Percentiles rank a stretch among this genome's conserved stretches.
Conservation (phyloP, 495 filamentous ascomycete genomes). For the Cercophora newfieldiana region DNA sequence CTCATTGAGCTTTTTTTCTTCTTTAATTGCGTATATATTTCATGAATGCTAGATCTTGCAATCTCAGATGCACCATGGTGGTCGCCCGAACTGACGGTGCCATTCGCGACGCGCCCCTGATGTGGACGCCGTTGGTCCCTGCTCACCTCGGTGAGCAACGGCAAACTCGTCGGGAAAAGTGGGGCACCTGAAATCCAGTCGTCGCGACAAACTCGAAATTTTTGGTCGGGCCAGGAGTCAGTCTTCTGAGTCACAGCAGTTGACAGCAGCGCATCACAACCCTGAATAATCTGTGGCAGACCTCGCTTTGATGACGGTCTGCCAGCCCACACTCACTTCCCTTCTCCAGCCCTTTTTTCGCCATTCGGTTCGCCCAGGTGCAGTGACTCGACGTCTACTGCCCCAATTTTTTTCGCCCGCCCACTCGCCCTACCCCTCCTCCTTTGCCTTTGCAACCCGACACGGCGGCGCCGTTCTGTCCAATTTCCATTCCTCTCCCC, state of each 20-base stretch:
- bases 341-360: constrained; percentile 19
- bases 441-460: constrained; percentile 18
- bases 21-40: neutral
- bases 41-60: neutral
- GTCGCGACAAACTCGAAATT: neutral
- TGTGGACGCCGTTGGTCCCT: neutral
- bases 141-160: too few species aligned
- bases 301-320: constrained; percentile 24
- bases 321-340: constrained; percentile 26
- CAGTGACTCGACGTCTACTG: constrained; percentile 20
- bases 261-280: neutral
- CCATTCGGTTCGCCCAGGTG: constrained; percentile 9
- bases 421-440: constrained; percentile 15
- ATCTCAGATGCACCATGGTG: too few species aligned
- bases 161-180: neutral
- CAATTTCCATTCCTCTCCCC: neutral
- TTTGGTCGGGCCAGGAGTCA: neutral
- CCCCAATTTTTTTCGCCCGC: constrained; percentile 6
- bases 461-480: constrained; percentile 20
- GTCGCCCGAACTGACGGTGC: too few species aligned
- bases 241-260: neutral
- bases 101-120: too few species aligned
- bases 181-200: neutral
- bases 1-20: neutral
- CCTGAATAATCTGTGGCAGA: neutral